Evolutionary conservation across 129 eudicot genomes (phyloP).

Genomic region (Lonicera japonica): DNA sequence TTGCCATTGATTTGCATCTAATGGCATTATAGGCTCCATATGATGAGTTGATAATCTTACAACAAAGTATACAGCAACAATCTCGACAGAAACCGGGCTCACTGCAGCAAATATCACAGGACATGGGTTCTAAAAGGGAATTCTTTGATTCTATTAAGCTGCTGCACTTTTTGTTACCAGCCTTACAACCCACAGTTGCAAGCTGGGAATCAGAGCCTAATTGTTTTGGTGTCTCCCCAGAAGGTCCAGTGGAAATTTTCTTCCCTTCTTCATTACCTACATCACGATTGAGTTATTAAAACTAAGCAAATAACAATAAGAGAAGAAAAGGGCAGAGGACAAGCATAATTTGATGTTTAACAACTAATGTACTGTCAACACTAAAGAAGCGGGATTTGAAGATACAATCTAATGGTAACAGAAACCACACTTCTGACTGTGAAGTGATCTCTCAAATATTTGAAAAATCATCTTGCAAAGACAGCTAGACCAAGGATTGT

Average conservation of each 20-base stretch:
- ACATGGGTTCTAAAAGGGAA: constrained; percentile 27
- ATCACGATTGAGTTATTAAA: constrained; percentile 4
- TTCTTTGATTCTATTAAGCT: constrained; percentile 41
- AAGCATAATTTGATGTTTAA: too few relatives aligned
- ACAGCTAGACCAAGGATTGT: constrained; percentile 3
- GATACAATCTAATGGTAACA: not conserved
- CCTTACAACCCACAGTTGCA: constrained; percentile 48
- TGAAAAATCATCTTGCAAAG: not conserved
- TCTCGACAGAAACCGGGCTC: constrained; percentile 71
- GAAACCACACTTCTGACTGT: not conserved
- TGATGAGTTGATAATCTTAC: constrained; percentile 30
- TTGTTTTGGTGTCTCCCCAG: constrained; percentile 15
- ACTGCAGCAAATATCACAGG: constrained; percentile 75
- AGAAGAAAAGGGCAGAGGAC: not conserved
- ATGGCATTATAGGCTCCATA: constrained; percentile 38
- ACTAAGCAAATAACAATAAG: not conserved
- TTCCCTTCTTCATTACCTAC: constrained; percentile 32
- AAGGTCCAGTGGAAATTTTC: constrained; percentile 4
- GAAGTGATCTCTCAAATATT: too few relatives aligned
- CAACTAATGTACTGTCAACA: too few relatives aligned
- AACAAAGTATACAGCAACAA: constrained; percentile 87
- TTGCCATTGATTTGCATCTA: constrained; percentile 50
- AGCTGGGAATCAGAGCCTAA: constrained; percentile 21
- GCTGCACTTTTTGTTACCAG: constrained; percentile 64
- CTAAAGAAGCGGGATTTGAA: not conserved